Percentiles rank a stretch among this genome's conserved stretches.
Evolutionary conservation across 805 yeast genomes (phyloP).

Genomic region (Zygotorulaspora chibaensis): DNA sequence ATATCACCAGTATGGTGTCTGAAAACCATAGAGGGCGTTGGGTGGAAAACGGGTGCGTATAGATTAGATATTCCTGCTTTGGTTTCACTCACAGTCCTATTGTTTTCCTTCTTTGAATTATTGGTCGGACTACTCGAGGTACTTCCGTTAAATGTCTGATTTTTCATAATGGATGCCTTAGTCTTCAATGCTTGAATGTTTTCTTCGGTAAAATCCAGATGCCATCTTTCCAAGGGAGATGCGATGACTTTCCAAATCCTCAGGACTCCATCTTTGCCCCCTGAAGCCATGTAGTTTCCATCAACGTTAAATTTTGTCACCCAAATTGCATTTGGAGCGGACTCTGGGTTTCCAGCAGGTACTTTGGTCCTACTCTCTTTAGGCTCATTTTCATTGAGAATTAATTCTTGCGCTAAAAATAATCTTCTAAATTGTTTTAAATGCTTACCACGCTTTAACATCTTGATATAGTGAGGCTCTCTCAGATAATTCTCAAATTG

Average conservation of each 20-base stretch:
- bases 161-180: slow-evolving; percentile 10
- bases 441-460: slow-evolving; percentile 43
- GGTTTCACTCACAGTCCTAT: neutral
- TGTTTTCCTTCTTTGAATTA: neutral
- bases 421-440: slow-evolving; percentile 47
- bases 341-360: slow-evolving; percentile 1
- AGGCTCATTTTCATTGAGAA: slow-evolving; percentile 16
- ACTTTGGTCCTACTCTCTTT: slow-evolving; percentile 1
- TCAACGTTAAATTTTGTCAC: slow-evolving; percentile 68
- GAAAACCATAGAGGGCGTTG: slow-evolving; percentile 55
- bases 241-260: slow-evolving; percentile 77
- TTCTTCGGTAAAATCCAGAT: slow-evolving; percentile 27
- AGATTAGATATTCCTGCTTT: slow-evolving; percentile 13
- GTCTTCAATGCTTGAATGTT: slow-evolving; percentile 12
- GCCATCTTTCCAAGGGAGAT: slow-evolving; percentile 64
- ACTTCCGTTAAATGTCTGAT: slow-evolving; percentile 1
- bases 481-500: slow-evolving; percentile 41
- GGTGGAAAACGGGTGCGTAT: slow-evolving; percentile 76
- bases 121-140: neutral
- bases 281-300: slow-evolving; percentile 80
- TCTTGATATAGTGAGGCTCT: slow-evolving; percentile 53
- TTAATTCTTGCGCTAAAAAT: slow-evolving; percentile 64
- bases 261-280: slow-evolving; percentile 69
- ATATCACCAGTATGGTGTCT: slow-evolving; percentile 68
- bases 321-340: slow-evolving; percentile 52